Evolutionary conservation across 768 basidiomycete genomes (phyloP).

Genomic region (Termitomyces sp.): DNA sequence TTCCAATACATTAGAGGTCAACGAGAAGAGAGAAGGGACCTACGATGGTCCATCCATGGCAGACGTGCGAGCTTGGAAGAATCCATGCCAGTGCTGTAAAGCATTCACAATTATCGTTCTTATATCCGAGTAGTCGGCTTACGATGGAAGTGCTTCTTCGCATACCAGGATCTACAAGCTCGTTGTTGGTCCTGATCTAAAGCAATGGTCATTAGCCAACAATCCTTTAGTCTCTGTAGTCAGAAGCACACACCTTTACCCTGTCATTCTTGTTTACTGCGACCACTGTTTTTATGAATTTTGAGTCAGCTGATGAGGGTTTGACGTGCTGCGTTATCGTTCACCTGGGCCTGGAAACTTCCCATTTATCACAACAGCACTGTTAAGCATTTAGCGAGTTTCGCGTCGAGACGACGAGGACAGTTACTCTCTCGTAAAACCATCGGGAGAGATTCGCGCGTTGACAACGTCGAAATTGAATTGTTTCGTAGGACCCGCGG

Average conservation of each 20-base stretch:
- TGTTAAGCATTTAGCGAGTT: not conserved
- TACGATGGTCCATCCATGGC: slow-evolving; percentile 31
- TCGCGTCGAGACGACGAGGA: not conserved
- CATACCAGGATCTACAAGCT: slow-evolving; percentile 17
- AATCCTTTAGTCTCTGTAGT: not conserved
- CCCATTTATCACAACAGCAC: not conserved
- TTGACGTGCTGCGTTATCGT: not conserved
- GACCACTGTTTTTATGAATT: not conserved
- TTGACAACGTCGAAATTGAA: not conserved
- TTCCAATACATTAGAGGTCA: not conserved
- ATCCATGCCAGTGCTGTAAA: slow-evolving; percentile 27
- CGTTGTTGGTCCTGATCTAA: slow-evolving; percentile 8
- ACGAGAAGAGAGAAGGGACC: not conserved
- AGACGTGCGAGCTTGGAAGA: slow-evolving; percentile 27
- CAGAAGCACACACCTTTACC: not conserved
- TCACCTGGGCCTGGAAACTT: not conserved
- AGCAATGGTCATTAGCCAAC: not conserved
- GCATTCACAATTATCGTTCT: not conserved
- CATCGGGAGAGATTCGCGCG: not conserved
- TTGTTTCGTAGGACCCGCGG: not conserved
- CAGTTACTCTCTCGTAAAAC: not conserved
- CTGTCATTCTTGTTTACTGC: not conserved
- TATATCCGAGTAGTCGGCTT: not conserved
- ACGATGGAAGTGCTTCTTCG: slow-evolving; percentile 20
- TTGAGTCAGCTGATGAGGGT: not conserved